Evolutionary conservation across 129 eudicot genomes (phyloP).

Genomic region (Pulicaria dysenterica): DNA sequence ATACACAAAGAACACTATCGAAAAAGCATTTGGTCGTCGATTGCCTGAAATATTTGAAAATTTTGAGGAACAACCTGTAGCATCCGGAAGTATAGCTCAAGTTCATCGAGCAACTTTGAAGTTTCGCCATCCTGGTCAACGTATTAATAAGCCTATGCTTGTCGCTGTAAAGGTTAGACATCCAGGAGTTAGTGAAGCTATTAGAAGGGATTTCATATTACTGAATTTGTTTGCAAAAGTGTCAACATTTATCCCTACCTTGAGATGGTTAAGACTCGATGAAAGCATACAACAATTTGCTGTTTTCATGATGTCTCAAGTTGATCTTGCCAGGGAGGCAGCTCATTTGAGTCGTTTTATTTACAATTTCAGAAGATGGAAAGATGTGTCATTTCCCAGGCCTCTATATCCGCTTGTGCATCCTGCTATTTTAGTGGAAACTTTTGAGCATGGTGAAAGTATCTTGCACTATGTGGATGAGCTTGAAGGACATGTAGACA

Average conservation of each 20-base stretch:
- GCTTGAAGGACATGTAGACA: conserved; percentile 61
- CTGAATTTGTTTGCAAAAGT: conserved; percentile 66
- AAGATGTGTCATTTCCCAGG: conserved; percentile 91
- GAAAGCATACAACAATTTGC: conserved; percentile 94
- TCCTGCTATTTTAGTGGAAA: conserved; percentile 97
- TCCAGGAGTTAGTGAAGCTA: conserved; percentile 90
- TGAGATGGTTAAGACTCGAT: conserved; percentile 88
- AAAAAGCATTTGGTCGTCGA: conserved; percentile 81
- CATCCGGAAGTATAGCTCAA: conserved; percentile 97
- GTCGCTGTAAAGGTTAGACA: conserved; percentile 97
- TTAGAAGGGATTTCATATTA: conserved; percentile 76
- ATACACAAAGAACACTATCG: conserved; percentile 67
- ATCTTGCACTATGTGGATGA: conserved; percentile 70
- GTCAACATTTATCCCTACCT: conserved; percentile 59
- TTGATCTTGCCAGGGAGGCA: conserved; percentile 97
- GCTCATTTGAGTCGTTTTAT: conserved; percentile 94
- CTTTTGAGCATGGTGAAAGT: conserved; percentile 89
- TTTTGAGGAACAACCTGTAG: conserved; percentile 88
- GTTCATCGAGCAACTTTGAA: conserved; percentile 83
- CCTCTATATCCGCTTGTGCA: conserved; percentile 95
- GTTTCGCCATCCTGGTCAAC: conserved; percentile 72
- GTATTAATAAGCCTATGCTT: conserved; percentile 64
- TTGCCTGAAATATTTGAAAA: conserved; percentile 81
- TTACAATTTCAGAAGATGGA: conserved; percentile 86
- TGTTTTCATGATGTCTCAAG: conserved; percentile 97